Evolutionary conservation across 1,284 basidiomycete genomes (phyloP).

Genomic region (Paramarasmius palmivorus): DNA sequence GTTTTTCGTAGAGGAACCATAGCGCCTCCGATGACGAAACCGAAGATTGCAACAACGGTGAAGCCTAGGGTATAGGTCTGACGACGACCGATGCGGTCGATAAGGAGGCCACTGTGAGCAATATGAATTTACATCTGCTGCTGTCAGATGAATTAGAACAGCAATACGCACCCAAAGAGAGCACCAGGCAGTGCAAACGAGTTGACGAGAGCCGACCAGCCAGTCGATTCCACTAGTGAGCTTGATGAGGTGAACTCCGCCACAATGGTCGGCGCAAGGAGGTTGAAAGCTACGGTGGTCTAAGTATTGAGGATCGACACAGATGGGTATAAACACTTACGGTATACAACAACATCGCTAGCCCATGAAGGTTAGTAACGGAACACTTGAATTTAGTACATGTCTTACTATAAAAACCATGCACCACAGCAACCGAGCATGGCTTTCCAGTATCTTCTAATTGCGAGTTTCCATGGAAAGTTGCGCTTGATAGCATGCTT

Average conservation of each 20-base stretch:
- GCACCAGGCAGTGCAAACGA: constrained; percentile 1
- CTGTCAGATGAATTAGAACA: too few relatives aligned
- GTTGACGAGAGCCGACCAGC: constrained; percentile 3
- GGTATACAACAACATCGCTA: constrained; percentile 6
- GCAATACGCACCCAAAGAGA: neutral
- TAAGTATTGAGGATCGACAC: neutral
- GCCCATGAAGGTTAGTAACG: neutral
- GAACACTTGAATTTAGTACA: neutral
- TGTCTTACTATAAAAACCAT: constrained; percentile 1
- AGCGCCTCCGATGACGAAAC: neutral
- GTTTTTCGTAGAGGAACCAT: constrained; percentile 1
- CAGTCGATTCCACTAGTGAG: constrained; percentile 2
- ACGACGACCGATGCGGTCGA: constrained; percentile 3
- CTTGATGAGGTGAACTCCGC: neutral
- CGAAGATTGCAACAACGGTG: neutral
- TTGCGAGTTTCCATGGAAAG: constrained; percentile 4
- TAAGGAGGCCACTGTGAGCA: neutral
- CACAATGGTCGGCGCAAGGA: constrained; percentile 4
- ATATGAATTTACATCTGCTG: neutral
- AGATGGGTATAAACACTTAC: neutral
- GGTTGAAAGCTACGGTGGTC: neutral
- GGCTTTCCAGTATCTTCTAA: constrained; percentile 6
- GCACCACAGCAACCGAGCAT: constrained; percentile 6
- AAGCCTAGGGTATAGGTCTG: constrained; percentile 6
- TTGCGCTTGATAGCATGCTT: constrained; percentile 9